phyloP scores from a whole-genome alignment of 805 yeast genomes.

The Torulaspora gathmanii region DNA sequence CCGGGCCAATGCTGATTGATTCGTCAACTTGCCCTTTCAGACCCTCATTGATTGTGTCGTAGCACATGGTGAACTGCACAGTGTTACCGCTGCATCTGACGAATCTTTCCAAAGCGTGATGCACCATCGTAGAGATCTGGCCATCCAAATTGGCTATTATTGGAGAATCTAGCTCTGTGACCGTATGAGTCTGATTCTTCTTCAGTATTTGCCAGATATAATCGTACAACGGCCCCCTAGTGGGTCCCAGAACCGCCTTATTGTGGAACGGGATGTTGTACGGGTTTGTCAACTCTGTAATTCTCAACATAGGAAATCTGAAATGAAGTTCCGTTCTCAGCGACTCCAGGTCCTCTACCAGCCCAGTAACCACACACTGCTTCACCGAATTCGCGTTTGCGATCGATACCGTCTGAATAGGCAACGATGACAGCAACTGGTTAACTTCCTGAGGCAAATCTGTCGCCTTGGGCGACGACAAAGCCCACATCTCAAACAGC shows the following conservation, averaged over 20 bases:
- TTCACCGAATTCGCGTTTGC: conserved; percentile 33
- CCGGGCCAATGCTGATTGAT: conserved; percentile 34
- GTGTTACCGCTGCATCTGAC: conserved; percentile 33
- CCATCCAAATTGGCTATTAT: conserved; percentile 34
- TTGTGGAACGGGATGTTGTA: conserved; percentile 35
- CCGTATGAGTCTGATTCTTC: conserved; percentile 25
- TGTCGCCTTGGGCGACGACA: conserved; percentile 30
- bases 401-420: conserved; percentile 23
- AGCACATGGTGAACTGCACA: conserved; percentile 34
- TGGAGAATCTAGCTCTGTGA: conserved; percentile 27
- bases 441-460: conserved; percentile 26
- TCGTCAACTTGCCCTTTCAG: conserved; percentile 13
- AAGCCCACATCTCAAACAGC: conserved; percentile 33
- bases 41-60: conserved; percentile 27
- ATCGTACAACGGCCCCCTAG: conserved; percentile 34
- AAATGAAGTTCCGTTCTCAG: conserved; percentile 23
- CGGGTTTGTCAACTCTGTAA: conserved; percentile 32
- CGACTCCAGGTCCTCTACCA: conserved; percentile 27
- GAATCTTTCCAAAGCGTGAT: conserved; percentile 34
- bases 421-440: conserved; percentile 16
- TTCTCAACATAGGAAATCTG: conserved; percentile 24
- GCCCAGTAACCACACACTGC: conserved; percentile 35
- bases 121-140: conserved; percentile 24
- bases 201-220: conserved; percentile 33
- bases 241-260: conserved; percentile 28